Evolutionary conservation across 176 grass and related monocot genomes (phyloP), one percentile per base, ranked within the genome.

Genomic region (Aechmea fasciata): DNA sequence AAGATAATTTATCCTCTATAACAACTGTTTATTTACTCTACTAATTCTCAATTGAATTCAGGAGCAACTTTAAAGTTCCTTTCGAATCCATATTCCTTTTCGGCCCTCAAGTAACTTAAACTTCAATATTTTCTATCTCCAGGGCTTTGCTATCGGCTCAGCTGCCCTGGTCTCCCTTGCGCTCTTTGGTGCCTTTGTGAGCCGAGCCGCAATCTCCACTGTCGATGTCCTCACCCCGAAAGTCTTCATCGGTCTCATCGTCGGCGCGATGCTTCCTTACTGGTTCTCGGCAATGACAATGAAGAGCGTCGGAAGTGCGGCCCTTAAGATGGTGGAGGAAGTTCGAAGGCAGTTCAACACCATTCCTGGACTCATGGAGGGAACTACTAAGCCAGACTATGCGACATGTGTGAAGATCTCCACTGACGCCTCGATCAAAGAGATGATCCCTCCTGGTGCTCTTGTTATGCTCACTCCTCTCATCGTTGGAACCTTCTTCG

Each of bases 261-360:
- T 67, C 47, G 65, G 65, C 47, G 65, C 65, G 2, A 67, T 67
- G 65, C 65, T 67, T 41, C 65, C 65, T 48, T 67, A 67, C 33
- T 67, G 65, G 65, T 67, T 67, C 65, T 67, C 65, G 17, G 65
- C 65, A 25, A 67, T 67, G 65, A 67, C 65, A 29, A 67, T 67
- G 65, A 67, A 67, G 28, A 67, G 65, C 17, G 65, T 67, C 17
- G 65, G 65, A 1, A 67, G 65, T 67, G 65, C 65, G 10, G 65
- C 65, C n/a, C 65, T 67, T 15, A 48, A 67, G 65, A 67, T 67
- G 65, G 65, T 67, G 3, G 65, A 67, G 65, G 65, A 67, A 47
- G 65, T 67, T 13, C 65, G 65, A 29, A 67, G 65, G 25, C 65
- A 67, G 65, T 67, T 67, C 65, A 67, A 67, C 65, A 48, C 65